Evolutionary conservation across 148 eudicot species (phyloP), one percentile per base, ranked within the genome.

Genomic region (Cornus kousa): DNA sequence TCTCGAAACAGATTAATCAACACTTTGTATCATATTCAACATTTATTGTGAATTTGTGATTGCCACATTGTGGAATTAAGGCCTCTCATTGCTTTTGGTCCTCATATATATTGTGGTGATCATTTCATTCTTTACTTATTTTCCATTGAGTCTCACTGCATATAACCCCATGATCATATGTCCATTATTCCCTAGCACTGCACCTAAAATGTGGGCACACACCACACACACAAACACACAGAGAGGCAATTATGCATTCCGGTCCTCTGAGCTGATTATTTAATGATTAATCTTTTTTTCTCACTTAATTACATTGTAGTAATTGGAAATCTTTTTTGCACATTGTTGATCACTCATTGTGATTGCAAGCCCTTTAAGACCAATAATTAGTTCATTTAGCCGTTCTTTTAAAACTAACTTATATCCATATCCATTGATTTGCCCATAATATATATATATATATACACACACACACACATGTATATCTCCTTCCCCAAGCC

Each of bases 381-480:
- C 40, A 72, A 65, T 71, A 65, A 79, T 79, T 46, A 72, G 43
- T 39, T 65, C 59, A 23, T 75, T 65, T 24, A 40, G 22, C 69
- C 32, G 60, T n/a, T 32, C 32, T 20, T 10, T 37, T 14, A 12
- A 55, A 75, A 76, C 9, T 28, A 66, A 12, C 66, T 46, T 9
- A 28, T 68, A 46, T 40, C 71, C 0, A 40, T 48, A 17, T 39
- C 46, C 32, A 43, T 22, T 11, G 1, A 53, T 53, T 48, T 48
- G 12, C 7, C 53, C 53, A 48, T 71, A 35, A 35, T 35, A 35
- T 35, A 35, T 35, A 35, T 35, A 35, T 35, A 35, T 35, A 35
- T 35, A 35, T 35, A 35, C 1, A 35, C 1, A 35, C 1, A 35
- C 1, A 35, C 1, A 35, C 1, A 35, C 1, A 35, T 35, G 1